Evolutionary conservation across 495 filamentous ascomycete genomes (phyloP), one percentile per base, ranked within the genome.

Genomic region (Aspergillus sclerotioniger): DNA sequence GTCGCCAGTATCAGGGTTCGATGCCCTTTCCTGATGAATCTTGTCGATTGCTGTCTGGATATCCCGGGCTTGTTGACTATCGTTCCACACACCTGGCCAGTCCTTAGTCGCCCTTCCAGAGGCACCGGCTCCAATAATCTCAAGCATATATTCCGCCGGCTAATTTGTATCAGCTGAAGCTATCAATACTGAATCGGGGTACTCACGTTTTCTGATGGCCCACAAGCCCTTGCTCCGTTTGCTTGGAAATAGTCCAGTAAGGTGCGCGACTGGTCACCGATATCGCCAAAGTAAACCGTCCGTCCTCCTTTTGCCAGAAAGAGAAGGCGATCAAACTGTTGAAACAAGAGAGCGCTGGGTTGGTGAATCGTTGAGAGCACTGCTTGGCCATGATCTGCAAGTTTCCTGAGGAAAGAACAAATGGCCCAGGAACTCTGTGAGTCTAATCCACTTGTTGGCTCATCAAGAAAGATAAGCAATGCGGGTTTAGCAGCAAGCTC

Each of bases 331-430:
- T 98, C 93, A 66, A 98, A 98, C 53, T 92, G 84, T 64, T 96
- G 88, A 73, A 98, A 96, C 28, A 98, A 80, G 68, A 95, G 85
- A 41, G 91, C 91, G 1, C 88, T 92, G 1, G 92, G 92, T 66
- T 98, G 93, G 72, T 98, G 93, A 61, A 98, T 96, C 3, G 92
- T 96, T 64, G 90, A 92, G 6, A 96, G 84, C 64, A 96, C 87
- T 29, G 92, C 91, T 67, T 95, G 91, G 25, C 91, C 92, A 63
- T 83, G 87, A 71, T 90, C 88, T 46, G 91, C 90, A 31, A 96
- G 80, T 68, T 93, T 95, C 62, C 90, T 83, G n/a, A 96, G 76
- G 44, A 96, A 83, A 51, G 84, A 76, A 51, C 89, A 80, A 61
- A 96, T 94, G 17, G 90, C 84, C 89, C 88, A 96, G 3, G 90